phyloP scores from a whole-genome alignment of 2,329 filamentous ascomycete species.

The Stachybotrys echinatus region DNA sequence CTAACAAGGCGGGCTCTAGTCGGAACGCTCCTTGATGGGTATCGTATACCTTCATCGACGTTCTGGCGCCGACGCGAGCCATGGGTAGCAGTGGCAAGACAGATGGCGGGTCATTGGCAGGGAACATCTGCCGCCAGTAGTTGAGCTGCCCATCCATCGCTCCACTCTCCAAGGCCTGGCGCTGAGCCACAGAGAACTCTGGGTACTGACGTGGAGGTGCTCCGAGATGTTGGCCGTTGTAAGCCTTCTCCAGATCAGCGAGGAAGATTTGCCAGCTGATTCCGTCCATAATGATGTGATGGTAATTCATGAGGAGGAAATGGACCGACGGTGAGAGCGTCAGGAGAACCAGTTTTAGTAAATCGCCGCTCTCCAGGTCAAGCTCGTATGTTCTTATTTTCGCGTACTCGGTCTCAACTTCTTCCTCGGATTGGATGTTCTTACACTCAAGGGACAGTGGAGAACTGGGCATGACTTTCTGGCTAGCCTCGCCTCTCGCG shows the following conservation, averaged over 20 bases:
- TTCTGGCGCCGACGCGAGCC: conserved; percentile 6
- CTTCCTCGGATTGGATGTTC: conserved; percentile 10
- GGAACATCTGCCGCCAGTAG: conserved; percentile 27
- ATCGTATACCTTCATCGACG: conserved; percentile 12
- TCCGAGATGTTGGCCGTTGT: conserved; percentile 21
- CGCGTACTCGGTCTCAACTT: conserved; percentile 23
- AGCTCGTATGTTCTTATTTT: conserved; percentile 21
- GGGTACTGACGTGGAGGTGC: conserved; percentile 23
- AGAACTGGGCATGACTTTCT: conserved; percentile 17
- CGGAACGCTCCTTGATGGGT: conserved; percentile 8
- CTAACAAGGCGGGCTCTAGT: conserved; percentile 11
- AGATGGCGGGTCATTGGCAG: conserved; percentile 6
- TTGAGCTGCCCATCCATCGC: conserved; percentile 19
- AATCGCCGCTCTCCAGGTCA: conserved; percentile 26
- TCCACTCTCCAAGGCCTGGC: conserved; percentile 17
- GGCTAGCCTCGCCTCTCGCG: conserved; percentile 11
- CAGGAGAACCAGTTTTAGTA: conserved; percentile 24
- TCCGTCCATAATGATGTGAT: conserved; percentile 48
- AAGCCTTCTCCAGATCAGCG: conserved; percentile 36
- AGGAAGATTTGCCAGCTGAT: conserved; percentile 36
- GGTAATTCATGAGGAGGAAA: conserved; percentile 35
- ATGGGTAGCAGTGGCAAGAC: conserved; percentile 28
- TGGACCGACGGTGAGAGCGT: conserved; percentile 22
- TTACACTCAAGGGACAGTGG: conserved; percentile 17
- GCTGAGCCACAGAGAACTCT: conserved; percentile 26